Base-by-base conservation (phyloP, 2,329 filamentous ascomycete species). In the Aspergillus fischeri region DNA sequence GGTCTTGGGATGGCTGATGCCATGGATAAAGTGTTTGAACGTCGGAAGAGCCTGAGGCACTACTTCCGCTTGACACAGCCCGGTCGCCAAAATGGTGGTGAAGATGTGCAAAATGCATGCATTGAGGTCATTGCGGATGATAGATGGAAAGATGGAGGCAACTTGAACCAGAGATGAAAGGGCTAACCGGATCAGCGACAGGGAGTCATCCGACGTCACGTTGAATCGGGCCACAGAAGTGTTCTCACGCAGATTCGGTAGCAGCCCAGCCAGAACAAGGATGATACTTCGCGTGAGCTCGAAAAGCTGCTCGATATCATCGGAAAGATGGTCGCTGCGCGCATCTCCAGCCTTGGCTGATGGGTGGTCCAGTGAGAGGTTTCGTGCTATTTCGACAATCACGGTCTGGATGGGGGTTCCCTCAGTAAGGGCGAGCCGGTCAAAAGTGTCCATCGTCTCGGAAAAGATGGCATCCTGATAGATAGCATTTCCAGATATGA, bases 81-180 rank as follows among this genome's bases (percentile, higher is more conserved):
- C 88, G 0, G 92, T 97, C 14, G 90, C 89, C 11, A 99, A 83
- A 56, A 96, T 94, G 0, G 92, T 96, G 54, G 91, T 89, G 70
- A 97, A 97, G 55, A 97, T 96, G 77, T 99, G 92, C 51, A 99
- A 84, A 64, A 97, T 96, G 69, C 93, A 97, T 42, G 94, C 93
- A 70, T 97, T 92, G 6, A 99, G 82, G 72, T 99, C 94, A 9
- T 92, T 93, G 70, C 94, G 94, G 78, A 99, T 99, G 66, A 99
- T 92, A 2, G 90, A 86, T 0, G 95, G 95, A 75, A 99, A 99
- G 17, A 97, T 92, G 60, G 95, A 91, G 6, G 94, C 92, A 1
- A 94, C 92, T 69, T 97, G 91, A 3, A 97, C 94, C 1, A 99
- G 84, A 1, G 94, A 91, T 58, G 92, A 89, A 1, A 99, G 81